Evolutionary conservation across 1,284 basidiomycete genomes (phyloP).

Genomic region (Cutaneotrichosporon arboriforme): DNA sequence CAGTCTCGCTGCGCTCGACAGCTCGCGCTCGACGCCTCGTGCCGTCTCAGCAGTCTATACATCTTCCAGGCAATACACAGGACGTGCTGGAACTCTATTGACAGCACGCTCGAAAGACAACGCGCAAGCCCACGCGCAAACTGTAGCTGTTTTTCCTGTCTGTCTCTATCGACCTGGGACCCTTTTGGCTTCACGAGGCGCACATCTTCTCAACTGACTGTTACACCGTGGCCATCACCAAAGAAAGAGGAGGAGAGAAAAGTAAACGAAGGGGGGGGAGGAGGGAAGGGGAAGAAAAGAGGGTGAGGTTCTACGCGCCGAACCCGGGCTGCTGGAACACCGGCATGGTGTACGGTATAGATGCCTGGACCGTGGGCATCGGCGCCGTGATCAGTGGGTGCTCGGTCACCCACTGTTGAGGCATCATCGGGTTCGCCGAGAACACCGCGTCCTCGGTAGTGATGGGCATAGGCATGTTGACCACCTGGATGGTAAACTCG

Average conservation of each 20-base stretch:
- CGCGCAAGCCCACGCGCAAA: not conserved
- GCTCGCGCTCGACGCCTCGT: too few species aligned
- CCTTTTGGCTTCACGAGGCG: not conserved
- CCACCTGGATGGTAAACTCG: constrained; percentile 31
- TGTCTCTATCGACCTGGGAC: not conserved
- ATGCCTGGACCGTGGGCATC: not conserved
- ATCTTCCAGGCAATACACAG: not conserved
- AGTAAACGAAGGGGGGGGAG: not conserved
- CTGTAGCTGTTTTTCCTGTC: not conserved
- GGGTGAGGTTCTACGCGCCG: not conserved
- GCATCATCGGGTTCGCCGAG: not conserved
- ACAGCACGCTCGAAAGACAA: not conserved
- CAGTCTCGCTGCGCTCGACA: too few species aligned
- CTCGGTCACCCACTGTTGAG: constrained; percentile 2
- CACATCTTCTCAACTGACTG: not conserved
- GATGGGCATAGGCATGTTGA: constrained; percentile 12
- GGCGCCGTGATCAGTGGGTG: not conserved
- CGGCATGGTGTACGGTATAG: constrained; percentile 1
- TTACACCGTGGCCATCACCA: not conserved
- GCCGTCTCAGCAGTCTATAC: not conserved
- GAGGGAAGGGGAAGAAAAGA: not conserved
- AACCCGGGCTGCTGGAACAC: constrained; percentile 3
- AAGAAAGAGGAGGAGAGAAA: not conserved
- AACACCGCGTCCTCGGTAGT: not conserved
- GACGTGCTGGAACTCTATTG: not conserved